Base-by-base conservation (phyloP, 2,329 filamentous ascomycete species). In the Phoma herbarum region DNA sequence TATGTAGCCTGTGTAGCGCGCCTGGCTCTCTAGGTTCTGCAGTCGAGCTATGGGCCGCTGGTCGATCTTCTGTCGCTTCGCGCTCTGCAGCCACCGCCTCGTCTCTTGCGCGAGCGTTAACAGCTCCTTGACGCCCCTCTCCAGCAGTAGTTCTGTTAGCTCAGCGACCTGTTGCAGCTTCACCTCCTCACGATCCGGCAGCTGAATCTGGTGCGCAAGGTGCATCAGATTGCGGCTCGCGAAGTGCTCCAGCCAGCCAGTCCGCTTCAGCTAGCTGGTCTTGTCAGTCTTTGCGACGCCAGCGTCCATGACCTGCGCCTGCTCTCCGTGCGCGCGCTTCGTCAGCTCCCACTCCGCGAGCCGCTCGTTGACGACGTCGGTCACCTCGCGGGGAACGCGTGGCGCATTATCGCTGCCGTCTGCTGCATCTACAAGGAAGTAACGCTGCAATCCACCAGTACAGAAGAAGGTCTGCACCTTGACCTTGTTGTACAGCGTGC, bases 1-100 rank as follows among this genome's bases (percentile, higher is more conserved):
- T 22, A 63, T 59, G 29, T 63, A 63, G 53, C 57, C 50, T 31
- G 47, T 33, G 33, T 63, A 63, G 20, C 33, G 49, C 39, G 44
- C 58, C 35, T 33, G 20, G 23, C 37, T 41, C 37, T 41, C 37
- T 23, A 12, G 4, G 20, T 41, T 41, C 37, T 41, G 20, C 20
- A 41, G 37, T 41, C 12, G 20, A 41, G 37, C 18, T 2, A 41
- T 2, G 2, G 20, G 37, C 8, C 20, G 20, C 10, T 3, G n/a
- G 20, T 41, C 37, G 20, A 8, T 8, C 37, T 41, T 20, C 37
- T 22, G 9, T n/a, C n/a, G n/a, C n/a, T n/a, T n/a, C n/a, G n/a
- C n/a, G n/a, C n/a, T n/a, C n/a, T n/a, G n/a, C n/a, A 41, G 11
- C 37, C 20, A 41, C 18, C 20, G 37, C 12, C 37, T 41, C 4